phyloP scores from a whole-genome alignment of 371 early-diverging fungal genomes.

The Umbelopsis sp. region DNA sequence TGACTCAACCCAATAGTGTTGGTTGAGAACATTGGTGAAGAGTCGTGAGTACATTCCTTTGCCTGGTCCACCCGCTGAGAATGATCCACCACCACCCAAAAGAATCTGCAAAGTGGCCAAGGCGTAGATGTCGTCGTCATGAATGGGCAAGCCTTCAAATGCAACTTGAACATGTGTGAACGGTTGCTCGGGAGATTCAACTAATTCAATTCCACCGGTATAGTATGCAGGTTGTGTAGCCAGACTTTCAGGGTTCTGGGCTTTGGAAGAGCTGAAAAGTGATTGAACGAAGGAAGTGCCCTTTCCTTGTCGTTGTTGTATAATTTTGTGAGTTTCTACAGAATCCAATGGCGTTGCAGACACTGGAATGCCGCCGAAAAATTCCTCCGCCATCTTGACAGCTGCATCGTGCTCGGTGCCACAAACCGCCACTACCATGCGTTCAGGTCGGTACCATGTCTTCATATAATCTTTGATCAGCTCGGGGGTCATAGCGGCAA shows the following conservation, averaged over 20 bases:
- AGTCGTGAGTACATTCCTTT: slow-evolving; percentile 98
- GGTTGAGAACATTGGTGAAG: slow-evolving; percentile 93
- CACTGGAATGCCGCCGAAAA: slow-evolving; percentile 66
- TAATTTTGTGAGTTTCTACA: slow-evolving; percentile 39
- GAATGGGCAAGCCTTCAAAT: slow-evolving; percentile 81
- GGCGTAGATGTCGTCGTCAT: slow-evolving; percentile 89
- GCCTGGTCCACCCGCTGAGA: slow-evolving; percentile 98
- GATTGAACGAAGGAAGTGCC: slow-evolving; percentile 34
- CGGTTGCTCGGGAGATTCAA: slow-evolving; percentile 66
- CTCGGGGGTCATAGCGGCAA: slow-evolving; percentile 70
- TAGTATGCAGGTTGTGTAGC: slow-evolving; percentile 67
- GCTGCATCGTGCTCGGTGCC: slow-evolving; percentile 87
- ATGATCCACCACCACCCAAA: slow-evolving; percentile 95
- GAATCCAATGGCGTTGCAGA: slow-evolving; percentile 40
- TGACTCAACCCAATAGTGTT: slow-evolving; percentile 92
- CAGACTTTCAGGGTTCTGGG: slow-evolving; percentile 32
- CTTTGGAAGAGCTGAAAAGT: slow-evolving; percentile 25
- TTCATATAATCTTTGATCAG: slow-evolving; percentile 70
- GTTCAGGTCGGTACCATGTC: slow-evolving; percentile 87
- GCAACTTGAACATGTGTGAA: slow-evolving; percentile 90
- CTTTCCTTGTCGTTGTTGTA: slow-evolving; percentile 32
- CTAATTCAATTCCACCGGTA: slow-evolving; percentile 79
- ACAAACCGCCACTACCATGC: slow-evolving; percentile 89
- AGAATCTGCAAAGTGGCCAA: slow-evolving; percentile 89
- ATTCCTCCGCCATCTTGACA: slow-evolving; percentile 67